Evolutionary conservation across 768 basidiomycete species (phyloP), one percentile per base, ranked within the genome.

Genomic region (Aureoboletus auriporus): DNA sequence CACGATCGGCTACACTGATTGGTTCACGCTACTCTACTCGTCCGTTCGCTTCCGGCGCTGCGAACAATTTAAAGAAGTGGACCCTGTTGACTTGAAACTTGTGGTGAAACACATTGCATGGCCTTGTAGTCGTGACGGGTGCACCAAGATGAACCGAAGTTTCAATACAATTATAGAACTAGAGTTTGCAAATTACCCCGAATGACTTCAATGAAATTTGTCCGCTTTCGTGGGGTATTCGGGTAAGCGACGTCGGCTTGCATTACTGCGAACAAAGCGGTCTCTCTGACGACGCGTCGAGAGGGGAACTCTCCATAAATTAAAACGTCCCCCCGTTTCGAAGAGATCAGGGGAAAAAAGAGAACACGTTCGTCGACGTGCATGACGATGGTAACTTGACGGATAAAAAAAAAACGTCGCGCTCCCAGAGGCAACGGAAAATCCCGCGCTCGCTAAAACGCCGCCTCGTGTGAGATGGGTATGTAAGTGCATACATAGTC

Each of bases 11-110:
- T 20, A 8, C 28, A 33, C 34, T 39, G 33, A 38, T 37, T 41
- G 23, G 38, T 27, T 36, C 49, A 35, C 45, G 36, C 14, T 12
- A 16, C 6, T 40, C 13, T 17, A 40, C 39, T 31, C 35, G 31
- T 45, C 53, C 53, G 57, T 50, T 57, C 61, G 58, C 58, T 57
- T 60, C 60, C 61, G 60, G 27, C n/a, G 34, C 45, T 51, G 39
- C n/a, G 51, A 43, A 37, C 17, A 40, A 51, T 33, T 43, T 54
- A 44, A 49, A 44, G 23, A 44, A 42, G 43, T 42, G 20, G 38
- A 35, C 44, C 54, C 50, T 60, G 50, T n/a, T 30, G 36, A 53
- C 27, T 43, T 50, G 59, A 60, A 60, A 61, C 59, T 31, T 8
- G 29, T 28, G 20, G 50, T 59, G 60, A 60, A 59, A 59, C 59